phyloP scores from a whole-genome alignment of 2,329 filamentous ascomycete species.

The Dactylonectria estremocensis region DNA sequence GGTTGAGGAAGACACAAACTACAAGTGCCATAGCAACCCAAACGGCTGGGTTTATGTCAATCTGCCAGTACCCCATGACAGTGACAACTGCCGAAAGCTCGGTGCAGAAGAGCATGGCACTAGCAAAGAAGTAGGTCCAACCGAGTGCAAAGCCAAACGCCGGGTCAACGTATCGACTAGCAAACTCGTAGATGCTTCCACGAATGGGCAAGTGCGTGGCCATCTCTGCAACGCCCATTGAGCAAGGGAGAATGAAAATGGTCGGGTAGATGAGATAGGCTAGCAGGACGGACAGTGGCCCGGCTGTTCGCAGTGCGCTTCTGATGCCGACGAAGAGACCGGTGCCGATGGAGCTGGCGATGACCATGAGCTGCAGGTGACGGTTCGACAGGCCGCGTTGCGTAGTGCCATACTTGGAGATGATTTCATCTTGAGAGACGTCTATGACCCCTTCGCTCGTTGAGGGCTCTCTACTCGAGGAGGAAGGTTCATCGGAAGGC shows the following conservation, averaged over 20 bases:
- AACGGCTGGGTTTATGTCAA: slow-evolving; percentile 57
- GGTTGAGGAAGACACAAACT: slow-evolving; percentile 60
- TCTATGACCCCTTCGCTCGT: not conserved
- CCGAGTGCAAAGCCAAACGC: slow-evolving; percentile 68
- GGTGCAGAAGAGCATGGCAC: slow-evolving; percentile 58
- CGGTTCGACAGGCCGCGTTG: slow-evolving; percentile 50
- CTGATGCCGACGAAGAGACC: slow-evolving; percentile 60
- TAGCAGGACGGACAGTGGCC: slow-evolving; percentile 58
- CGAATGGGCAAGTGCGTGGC: slow-evolving; percentile 67
- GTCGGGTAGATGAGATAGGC: slow-evolving; percentile 58
- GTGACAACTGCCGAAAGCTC: slow-evolving; percentile 59
- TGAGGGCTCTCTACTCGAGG: not conserved
- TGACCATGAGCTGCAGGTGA: slow-evolving; percentile 63
- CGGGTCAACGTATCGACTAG: slow-evolving; percentile 67
- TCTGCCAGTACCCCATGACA: slow-evolving; percentile 59
- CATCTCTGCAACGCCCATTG: slow-evolving; percentile 68
- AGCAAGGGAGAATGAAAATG: slow-evolving; percentile 57
- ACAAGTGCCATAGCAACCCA: slow-evolving; percentile 63
- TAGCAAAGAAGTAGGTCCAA: slow-evolving; percentile 63
- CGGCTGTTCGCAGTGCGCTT: slow-evolving; percentile 55
- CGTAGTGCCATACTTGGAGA: slow-evolving; percentile 16
- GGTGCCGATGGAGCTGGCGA: slow-evolving; percentile 60
- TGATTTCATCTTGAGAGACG: not conserved
- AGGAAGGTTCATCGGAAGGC: not conserved
- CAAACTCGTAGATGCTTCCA: slow-evolving; percentile 68